A percentile compares a stretch with the other conserved stretches of the same genome.
Evolutionary conservation across 2,329 filamentous ascomycete genomes (phyloP).

Genomic region (Verticillium nonalfalfae): DNA sequence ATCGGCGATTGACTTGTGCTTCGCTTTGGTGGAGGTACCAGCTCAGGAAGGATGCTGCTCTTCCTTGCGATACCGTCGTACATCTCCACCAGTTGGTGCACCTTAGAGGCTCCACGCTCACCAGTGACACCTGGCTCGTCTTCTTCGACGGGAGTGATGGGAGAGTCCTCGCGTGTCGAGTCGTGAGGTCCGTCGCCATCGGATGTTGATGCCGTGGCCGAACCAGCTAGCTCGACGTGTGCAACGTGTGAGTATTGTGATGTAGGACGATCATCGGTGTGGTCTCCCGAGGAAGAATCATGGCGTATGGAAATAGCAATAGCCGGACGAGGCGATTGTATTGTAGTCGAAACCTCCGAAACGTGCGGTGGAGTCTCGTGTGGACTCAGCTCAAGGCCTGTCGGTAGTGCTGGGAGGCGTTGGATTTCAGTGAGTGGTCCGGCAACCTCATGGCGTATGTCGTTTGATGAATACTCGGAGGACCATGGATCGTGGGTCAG

Average conservation of each 20-base stretch:
- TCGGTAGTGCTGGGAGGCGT: slow-evolving; percentile 11
- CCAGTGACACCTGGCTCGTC: slow-evolving; percentile 20
- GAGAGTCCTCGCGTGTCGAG: slow-evolving; percentile 29
- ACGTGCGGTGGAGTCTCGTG: background rate
- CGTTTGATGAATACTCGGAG: slow-evolving; percentile 19
- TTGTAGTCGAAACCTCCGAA: background rate
- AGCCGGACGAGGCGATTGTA: background rate
- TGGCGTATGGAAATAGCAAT: too few relatives aligned
- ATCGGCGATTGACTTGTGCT: slow-evolving; percentile 4
- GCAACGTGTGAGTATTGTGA: slow-evolving; percentile 2
- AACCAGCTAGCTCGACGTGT: background rate
- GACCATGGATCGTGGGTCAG: slow-evolving; percentile 37
- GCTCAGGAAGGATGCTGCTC: slow-evolving; percentile 2
- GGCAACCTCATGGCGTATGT: slow-evolving; percentile 10
- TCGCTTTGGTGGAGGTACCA: background rate
- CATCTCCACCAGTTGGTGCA: slow-evolving; percentile 43
- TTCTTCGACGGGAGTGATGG: slow-evolving; percentile 38
- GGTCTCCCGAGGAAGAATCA: background rate
- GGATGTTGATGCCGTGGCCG: slow-evolving; percentile 6
- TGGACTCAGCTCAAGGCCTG: background rate
- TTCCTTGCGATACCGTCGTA: slow-evolving; percentile 36
- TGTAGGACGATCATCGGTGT: background rate
- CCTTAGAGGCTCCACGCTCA: slow-evolving; percentile 32
- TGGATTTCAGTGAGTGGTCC: slow-evolving; percentile 11
- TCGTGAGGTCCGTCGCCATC: slow-evolving; percentile 12